Evolutionary conservation across 305 asterid species (phyloP).

Genomic region (Fraxinus paxiana): DNA sequence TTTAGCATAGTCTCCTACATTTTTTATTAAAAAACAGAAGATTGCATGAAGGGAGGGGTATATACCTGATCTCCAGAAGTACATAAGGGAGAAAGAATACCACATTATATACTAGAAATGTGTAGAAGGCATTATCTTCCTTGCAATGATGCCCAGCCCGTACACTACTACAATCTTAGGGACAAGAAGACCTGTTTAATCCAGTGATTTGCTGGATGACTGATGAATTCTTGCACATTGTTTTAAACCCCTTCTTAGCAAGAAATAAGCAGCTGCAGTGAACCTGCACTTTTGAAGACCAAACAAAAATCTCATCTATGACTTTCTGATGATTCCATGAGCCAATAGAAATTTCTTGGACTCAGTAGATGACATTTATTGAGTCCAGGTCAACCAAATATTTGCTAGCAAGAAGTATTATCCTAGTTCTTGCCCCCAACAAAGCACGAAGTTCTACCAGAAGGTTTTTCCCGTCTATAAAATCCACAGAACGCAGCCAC

Average conservation of each 20-base stretch:
- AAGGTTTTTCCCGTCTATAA: neutral
- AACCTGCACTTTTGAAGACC: neutral
- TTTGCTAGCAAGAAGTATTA: neutral
- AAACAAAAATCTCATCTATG: neutral
- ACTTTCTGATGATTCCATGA: neutral
- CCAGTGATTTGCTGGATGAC: neutral
- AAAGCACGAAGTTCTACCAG: neutral
- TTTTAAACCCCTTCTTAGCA: neutral
- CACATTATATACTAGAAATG: neutral
- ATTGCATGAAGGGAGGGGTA: neutral
- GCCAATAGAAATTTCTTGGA: neutral
- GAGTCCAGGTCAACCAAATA: neutral
- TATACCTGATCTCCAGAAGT: neutral
- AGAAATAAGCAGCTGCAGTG: neutral
- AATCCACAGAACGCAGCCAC: neutral
- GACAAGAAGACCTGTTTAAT: neutral
- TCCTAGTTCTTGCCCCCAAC: neutral
- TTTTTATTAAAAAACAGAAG: neutral
- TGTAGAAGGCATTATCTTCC: neutral
- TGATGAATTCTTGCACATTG: neutral
- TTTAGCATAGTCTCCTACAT: neutral
- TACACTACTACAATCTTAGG: neutral
- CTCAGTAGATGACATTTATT: neutral
- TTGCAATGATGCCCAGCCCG: neutral
- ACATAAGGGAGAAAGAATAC: neutral